A percentile compares a stretch with the other conserved stretches of the same genome.
These are phyloP conservation scores for Cladosporium oxysporum DNA, from an alignment of 2,329 filamentous ascomycete genomes.

Conservation along the genomic window DNA sequence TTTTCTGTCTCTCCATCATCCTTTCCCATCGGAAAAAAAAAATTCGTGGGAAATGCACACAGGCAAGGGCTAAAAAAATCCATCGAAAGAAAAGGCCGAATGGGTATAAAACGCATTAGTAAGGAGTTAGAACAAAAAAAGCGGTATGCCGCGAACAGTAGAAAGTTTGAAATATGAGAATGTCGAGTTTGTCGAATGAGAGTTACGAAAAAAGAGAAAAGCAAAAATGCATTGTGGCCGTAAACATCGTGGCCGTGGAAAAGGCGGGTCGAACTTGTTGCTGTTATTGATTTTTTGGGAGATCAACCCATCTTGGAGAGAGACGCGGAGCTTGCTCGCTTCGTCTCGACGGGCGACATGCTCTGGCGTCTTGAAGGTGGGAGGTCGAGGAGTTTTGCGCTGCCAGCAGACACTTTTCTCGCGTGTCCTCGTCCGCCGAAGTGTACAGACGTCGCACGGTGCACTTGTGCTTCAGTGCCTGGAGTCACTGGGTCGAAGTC, in stretches of 20 bases:
- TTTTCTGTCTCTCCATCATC: background rate
- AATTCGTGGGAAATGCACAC: background rate
- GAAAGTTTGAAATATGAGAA: background rate
- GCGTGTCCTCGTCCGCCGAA: slow-evolving; percentile 62
- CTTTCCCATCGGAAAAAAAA: background rate
- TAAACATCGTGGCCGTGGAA: background rate
- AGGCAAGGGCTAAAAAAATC: background rate
- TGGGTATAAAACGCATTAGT: slow-evolving; percentile 24
- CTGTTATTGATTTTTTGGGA: background rate
- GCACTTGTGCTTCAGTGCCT: slow-evolving; percentile 41
- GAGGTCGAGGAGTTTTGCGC: slow-evolving; percentile 72
- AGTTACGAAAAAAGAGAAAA: background rate
- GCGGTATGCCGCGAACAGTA: slow-evolving; percentile 17
- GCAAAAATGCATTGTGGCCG: background rate
- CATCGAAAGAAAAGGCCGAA: slow-evolving; percentile 7
- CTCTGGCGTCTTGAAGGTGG: slow-evolving; percentile 15
- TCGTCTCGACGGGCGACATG: slow-evolving; percentile 2
- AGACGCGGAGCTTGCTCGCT: slow-evolving; percentile 10
- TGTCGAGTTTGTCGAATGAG: background rate
- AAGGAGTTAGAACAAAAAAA: background rate
- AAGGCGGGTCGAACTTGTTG: background rate
- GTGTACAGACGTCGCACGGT: slow-evolving; percentile 71
- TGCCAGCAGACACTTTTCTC: slow-evolving; percentile 74
- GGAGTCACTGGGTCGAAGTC: slow-evolving; percentile 25
- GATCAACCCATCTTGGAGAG: slow-evolving; percentile 7